Evolutionary conservation across 1,139 yeast species (phyloP).

Genomic region (Diutina catenulata): DNA sequence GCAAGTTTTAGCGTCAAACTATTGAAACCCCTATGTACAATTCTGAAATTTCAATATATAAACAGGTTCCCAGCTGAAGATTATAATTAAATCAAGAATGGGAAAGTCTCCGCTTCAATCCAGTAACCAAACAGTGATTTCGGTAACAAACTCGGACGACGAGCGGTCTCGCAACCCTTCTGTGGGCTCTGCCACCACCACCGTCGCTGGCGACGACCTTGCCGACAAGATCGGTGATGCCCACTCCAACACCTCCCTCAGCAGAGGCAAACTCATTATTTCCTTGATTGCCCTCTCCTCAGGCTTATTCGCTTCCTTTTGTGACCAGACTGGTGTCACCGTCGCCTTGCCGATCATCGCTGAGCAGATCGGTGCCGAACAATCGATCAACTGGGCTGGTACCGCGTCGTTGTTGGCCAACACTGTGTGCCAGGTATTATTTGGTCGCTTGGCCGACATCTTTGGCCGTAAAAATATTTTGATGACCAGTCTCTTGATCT

Average conservation of each 20-base stretch:
- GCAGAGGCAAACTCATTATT: constrained; percentile 17
- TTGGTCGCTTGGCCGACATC: constrained; percentile 45
- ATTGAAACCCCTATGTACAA: no score
- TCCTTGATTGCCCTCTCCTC: constrained; percentile 21
- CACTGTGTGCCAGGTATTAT: constrained; percentile 35
- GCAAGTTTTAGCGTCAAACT: no score
- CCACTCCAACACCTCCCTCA: constrained; percentile 24
- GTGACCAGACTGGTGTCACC: constrained; percentile 35
- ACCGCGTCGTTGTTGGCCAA: constrained; percentile 51
- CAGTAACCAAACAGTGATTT: no score
- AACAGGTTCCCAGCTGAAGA: no score
- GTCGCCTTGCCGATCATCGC: constrained; percentile 37
- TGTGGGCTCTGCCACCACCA: no score
- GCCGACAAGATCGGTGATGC: constrained; percentile 27
- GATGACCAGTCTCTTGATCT: constrained; percentile 30
- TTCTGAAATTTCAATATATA: no score
- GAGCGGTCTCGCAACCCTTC: no score
- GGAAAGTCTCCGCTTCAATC: no score
- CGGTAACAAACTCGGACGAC: no score
- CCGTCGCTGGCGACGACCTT: no score
- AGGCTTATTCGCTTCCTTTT: constrained; percentile 23
- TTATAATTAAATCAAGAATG: no score
- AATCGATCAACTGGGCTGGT: constrained; percentile 45
- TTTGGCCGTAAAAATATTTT: constrained; percentile 46
- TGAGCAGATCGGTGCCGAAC: constrained; percentile 27